Evolutionary conservation across 169 alveolate genomes (phyloP), one percentile per base, ranked within the genome.

Genomic region (Besnoitia besnoiti): DNA sequence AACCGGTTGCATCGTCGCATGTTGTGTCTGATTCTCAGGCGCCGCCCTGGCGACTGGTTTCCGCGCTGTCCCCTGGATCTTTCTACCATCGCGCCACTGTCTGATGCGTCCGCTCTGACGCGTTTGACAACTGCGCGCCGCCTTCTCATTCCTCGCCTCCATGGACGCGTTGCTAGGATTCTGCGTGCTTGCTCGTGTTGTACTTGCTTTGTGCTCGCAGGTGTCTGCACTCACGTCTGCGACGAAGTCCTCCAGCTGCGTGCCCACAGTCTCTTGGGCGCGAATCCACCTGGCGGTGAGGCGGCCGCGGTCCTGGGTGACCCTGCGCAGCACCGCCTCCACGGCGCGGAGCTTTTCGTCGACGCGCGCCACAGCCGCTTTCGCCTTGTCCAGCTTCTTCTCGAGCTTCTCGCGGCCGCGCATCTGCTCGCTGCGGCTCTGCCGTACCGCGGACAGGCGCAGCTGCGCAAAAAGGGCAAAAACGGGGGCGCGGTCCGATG

Each of bases 191-290:
- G 30, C 30, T 50, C 62, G 10, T 50, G 10, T 50, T 50, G 30
- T 50, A 19, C 19, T 50, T 50, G 62, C 62, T 67, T 24, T 16
- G 2, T 42, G 39, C 80, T n/a, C 80, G 3, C 46, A 67, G 3
- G 39, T 67, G 80, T 67, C 80, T 61, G 80, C 21, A 35, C 80
- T 30, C n/a, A 67, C 80, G 44, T 35, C 80, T 33, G 80, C 80
- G 21, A 67, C 39, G 24, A 35, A 67, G 46, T 67, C 80, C n/a
- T 67, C 80, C 14, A 67, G 80, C 10, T 30, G n/a, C 0, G 80
- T 42, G 12, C 39, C 47, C 10, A n/a, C 47, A 24, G 24, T 30
- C 80, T 14, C 47, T n/a, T 67, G 39, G 10, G 10, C 47, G 44
- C n/a, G 80, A 24, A 8, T 21, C 47, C 80, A 67, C 19, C 12